Evolutionary conservation across 345 rosid genomes (phyloP).

Genomic region (Physaria fendleri): DNA sequence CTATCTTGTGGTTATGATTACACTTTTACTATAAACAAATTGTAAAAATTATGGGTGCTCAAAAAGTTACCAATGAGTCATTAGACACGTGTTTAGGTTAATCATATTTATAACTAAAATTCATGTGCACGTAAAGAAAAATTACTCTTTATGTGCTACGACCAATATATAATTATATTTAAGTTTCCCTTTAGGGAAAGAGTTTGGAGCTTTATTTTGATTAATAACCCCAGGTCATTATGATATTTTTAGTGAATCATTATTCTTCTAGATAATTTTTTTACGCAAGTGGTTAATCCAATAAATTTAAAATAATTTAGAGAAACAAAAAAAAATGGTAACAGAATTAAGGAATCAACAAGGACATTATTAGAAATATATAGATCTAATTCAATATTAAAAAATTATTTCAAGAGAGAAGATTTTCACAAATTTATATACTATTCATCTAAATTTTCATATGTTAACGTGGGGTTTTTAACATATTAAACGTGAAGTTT

Average conservation of each 20-base stretch:
- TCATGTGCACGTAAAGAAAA: slow-evolving; percentile 21
- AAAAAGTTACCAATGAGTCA: slow-evolving; percentile 21
- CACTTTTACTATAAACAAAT: slow-evolving; percentile 16
- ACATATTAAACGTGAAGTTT: too few species aligned
- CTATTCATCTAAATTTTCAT: too few species aligned
- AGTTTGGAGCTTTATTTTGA: not conserved
- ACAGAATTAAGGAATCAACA: not conserved
- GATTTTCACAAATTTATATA: too few species aligned
- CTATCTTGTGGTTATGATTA: slow-evolving; percentile 23
- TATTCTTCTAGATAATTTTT: not conserved
- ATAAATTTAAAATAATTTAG: not conserved
- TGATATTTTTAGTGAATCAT: not conserved
- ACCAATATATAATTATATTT: slow-evolving; percentile 17
- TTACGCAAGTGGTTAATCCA: too few species aligned
- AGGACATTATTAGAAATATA: too few species aligned
- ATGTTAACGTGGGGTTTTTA: too few species aligned
- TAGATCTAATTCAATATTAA: too few species aligned
- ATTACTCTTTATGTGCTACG: slow-evolving; percentile 14
- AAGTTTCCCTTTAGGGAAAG: slow-evolving; percentile 27
- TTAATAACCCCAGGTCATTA: not conserved
- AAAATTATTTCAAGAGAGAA: too few species aligned
- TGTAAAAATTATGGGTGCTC: not conserved
- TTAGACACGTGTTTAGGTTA: slow-evolving; percentile 28
- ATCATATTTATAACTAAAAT: slow-evolving; percentile 20
- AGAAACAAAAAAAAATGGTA: not conserved